Evolutionary conservation across 345 rosid genomes (phyloP).

Genomic region (Zanthoxylum bungeanum): DNA sequence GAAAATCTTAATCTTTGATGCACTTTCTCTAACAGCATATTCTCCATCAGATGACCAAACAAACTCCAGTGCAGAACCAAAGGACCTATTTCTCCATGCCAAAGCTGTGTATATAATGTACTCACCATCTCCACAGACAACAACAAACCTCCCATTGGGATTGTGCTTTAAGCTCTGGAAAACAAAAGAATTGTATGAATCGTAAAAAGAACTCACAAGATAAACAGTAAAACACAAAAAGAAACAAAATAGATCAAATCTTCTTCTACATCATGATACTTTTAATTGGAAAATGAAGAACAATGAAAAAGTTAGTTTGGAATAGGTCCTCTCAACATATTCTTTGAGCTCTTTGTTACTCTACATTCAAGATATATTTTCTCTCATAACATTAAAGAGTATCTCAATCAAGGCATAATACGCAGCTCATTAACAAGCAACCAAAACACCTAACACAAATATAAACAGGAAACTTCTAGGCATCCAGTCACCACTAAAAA

Average conservation of each 20-base stretch:
- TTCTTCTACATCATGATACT: not conserved
- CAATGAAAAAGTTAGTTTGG: not conserved
- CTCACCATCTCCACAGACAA: slow-evolving; percentile 99
- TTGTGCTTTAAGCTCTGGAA: slow-evolving; percentile 93
- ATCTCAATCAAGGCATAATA: no score
- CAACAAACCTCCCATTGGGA: slow-evolving; percentile 97
- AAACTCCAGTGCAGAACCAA: slow-evolving; percentile 96
- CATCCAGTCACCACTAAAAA: not conserved
- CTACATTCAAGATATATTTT: not conserved
- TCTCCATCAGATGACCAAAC: slow-evolving; percentile 99
- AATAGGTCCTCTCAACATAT: not conserved
- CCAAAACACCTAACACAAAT: not conserved
- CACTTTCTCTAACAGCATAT: slow-evolving; percentile 96
- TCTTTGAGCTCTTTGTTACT: not conserved
- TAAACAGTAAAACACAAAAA: not conserved
- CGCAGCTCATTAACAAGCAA: not conserved
- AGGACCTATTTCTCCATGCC: slow-evolving; percentile 99
- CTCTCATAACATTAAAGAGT: not conserved
- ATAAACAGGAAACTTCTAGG: not conserved
- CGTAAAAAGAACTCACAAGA: not conserved
- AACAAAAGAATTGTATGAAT: not conserved
- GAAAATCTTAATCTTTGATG: slow-evolving; percentile 88
- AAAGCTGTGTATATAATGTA: slow-evolving; percentile 95
- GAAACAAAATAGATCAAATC: not conserved
- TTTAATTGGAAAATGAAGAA: not conserved